Percentiles rank a stretch among this genome's conserved stretches.
Evolutionary conservation across 164 flowering plant genomes (phyloP).

Genomic region (Dillenia suffruticosa): DNA sequence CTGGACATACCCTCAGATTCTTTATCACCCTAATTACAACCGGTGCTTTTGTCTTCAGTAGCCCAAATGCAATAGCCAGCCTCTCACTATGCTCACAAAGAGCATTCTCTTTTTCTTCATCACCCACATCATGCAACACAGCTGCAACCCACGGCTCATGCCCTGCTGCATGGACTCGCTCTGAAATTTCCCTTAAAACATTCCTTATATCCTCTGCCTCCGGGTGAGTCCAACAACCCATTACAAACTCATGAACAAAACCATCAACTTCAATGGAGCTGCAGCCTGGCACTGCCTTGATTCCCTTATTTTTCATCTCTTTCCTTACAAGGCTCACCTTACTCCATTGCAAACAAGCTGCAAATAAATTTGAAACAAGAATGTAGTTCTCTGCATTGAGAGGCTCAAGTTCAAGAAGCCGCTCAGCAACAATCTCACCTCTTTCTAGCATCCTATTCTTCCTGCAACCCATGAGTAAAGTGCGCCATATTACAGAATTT

Average conservation of each 20-base stretch:
- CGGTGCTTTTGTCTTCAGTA: slow-evolving; percentile 35
- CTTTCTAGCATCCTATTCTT: slow-evolving; percentile 17
- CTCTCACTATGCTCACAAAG: slow-evolving; percentile 43
- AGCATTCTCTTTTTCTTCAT: slow-evolving; percentile 32
- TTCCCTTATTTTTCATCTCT: slow-evolving; percentile 37
- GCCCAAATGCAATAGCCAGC: slow-evolving; percentile 39
- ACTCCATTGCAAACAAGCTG: slow-evolving; percentile 30
- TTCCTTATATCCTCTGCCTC: slow-evolving; percentile 26
- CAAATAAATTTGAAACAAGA: slow-evolving; percentile 37
- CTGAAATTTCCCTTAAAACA: slow-evolving; percentile 24
- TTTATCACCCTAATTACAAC: slow-evolving; percentile 33
- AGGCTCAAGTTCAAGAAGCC: slow-evolving; percentile 41
- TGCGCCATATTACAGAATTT: slow-evolving; percentile 38
- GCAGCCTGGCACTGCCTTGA: slow-evolving; percentile 35
- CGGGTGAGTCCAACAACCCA: slow-evolving; percentile 40
- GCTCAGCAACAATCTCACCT: slow-evolving; percentile 28
- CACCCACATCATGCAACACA: slow-evolving; percentile 33
- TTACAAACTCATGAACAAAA: slow-evolving; percentile 39
- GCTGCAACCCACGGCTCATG: slow-evolving; percentile 31
- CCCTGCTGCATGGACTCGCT: slow-evolving; percentile 25
- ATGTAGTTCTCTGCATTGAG: slow-evolving; percentile 38
- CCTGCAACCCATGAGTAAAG: slow-evolving; percentile 36
- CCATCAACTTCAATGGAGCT: slow-evolving; percentile 43
- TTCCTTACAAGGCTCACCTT: slow-evolving; percentile 33
- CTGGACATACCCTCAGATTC: slow-evolving; percentile 32